Evolutionary conservation across 73 alveolate species (phyloP), one percentile per base, ranked within the genome.

Genomic region (Stentor coeruleus): DNA sequence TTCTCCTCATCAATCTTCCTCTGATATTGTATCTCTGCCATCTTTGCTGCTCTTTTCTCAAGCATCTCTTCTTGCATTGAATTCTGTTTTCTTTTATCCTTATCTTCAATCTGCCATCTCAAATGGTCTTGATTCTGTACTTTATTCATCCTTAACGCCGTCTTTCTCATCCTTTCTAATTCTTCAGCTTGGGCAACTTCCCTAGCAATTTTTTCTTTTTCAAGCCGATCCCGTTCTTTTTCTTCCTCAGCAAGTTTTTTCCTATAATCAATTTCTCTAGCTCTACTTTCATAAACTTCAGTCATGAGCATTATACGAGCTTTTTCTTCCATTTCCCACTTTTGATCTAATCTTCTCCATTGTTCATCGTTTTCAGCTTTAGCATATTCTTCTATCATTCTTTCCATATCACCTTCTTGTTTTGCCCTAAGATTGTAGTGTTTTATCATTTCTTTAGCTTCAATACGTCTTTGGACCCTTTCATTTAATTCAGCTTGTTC

Each of bases 261-360:
- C 82, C 81, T 90, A 36, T 83, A 76, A 66, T 83, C 88, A 74
- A 90, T 85, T 59, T 60, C 82, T 74, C 86, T 81, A 0, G 89
- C 88, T 76, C 95, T 82, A 39, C 76, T 37, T 28, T 90, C 93
- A 58, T 90, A 90, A 59, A 90, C 95, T 58, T 86, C 87, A 59
- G 85, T 82, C 41, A 90, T 58, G 0, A 90, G 89, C 20, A 59
- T 81, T 33, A 90, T 86, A 49, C 91, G 57, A 1, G 95, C 95
- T 39, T 87, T 81, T 33, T 90, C 95, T 77, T 87, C 93, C 42
- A 42, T 84, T 41, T 81, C 82, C 93, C 93, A 90, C 42, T 87
- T 87, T 49, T 60, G 85, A 35, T 90, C 95, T 41, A 41, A 79
- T 81, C 59, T 58, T 49, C 82, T 79, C 87, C 95, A 81, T 84